Evolutionary conservation across 2,329 filamentous ascomycete species (phyloP).

Genomic region (Nigrograna mackinnonii): DNA sequence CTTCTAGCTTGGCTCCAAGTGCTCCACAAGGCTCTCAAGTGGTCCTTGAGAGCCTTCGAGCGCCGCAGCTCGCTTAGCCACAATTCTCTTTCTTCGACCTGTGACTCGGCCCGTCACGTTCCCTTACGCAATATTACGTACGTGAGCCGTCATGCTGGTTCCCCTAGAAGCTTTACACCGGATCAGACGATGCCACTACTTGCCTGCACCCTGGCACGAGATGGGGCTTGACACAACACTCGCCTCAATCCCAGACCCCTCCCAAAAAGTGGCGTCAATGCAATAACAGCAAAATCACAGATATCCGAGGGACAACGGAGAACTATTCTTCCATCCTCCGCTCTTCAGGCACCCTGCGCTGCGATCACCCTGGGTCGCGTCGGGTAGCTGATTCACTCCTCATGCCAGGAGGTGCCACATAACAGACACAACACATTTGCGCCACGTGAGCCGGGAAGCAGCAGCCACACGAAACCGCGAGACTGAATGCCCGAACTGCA

Average conservation of each 20-base stretch:
- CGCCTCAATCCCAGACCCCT: conserved; percentile 2
- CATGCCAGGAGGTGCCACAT: no score
- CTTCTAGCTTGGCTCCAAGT: conserved; percentile 3
- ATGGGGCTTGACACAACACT: conserved; percentile 4
- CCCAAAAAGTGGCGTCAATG: conserved; percentile 3
- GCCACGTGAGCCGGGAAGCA: no score
- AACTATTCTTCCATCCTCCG: no score
- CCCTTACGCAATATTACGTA: conserved; percentile 8
- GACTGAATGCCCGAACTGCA: no score
- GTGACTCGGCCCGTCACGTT: conserved; percentile 2
- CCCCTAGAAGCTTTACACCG: not conserved
- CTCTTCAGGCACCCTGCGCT: no score
- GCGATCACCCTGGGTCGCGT: no score
- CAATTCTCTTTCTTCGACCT: not conserved
- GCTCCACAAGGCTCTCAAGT: not conserved
- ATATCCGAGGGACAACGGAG: no score
- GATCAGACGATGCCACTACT: no score
- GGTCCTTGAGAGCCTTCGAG: not conserved
- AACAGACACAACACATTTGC: no score
- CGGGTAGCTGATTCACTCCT: no score
- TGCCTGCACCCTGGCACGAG: no score
- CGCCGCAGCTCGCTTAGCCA: conserved; percentile 1
- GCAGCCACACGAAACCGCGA: no score
- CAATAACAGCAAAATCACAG: not conserved
- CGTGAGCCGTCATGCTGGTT: conserved; percentile 1